Conservation (phyloP, 1,284 basidiomycete species). For the Melampsora americana region DNA sequence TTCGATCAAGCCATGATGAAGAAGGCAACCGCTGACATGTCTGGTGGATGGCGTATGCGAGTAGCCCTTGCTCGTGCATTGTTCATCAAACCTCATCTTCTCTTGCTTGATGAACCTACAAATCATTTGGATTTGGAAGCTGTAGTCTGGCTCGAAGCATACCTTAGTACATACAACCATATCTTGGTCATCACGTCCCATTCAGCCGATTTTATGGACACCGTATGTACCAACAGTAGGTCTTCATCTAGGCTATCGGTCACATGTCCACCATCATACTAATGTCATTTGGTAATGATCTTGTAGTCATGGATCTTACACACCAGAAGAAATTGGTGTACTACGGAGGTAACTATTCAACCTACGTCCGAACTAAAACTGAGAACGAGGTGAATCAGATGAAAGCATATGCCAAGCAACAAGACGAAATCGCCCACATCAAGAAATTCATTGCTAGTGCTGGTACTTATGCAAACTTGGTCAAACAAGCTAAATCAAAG, state of each 20-base stretch:
- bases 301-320: slow-evolving; percentile 96
- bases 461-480: slow-evolving; percentile 97
- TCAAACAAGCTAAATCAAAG: slow-evolving; percentile 98
- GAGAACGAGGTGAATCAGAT: slow-evolving; percentile 99
- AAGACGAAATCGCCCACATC: slow-evolving; percentile 96
- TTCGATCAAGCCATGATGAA: slow-evolving; percentile 90
- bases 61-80: slow-evolving; percentile 92
- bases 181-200: slow-evolving; percentile 94
- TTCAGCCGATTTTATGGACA: slow-evolving; percentile 98
- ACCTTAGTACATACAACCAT: slow-evolving; percentile 95
- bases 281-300: slow-evolving; percentile 53
- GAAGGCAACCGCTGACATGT: slow-evolving; percentile 96
- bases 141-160: slow-evolving; percentile 98
- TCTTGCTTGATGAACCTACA: slow-evolving; percentile 58
- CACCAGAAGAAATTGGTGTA: slow-evolving; percentile 80
- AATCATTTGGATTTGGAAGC: slow-evolving; percentile 94
- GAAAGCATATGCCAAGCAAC: slow-evolving; percentile 98
- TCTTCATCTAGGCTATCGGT: background rate
- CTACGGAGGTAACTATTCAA: slow-evolving; percentile 95
- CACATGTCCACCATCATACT: background rate
- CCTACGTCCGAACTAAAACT: slow-evolving; percentile 88
- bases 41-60: slow-evolving; percentile 98
- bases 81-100: slow-evolving; percentile 83
- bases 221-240: slow-evolving; percentile 52
- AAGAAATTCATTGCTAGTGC: slow-evolving; percentile 97